Evolutionary conservation across 1,139 yeast genomes (phyloP), one percentile per base, ranked within the genome.

Genomic region (Lodderomyces margitis): DNA sequence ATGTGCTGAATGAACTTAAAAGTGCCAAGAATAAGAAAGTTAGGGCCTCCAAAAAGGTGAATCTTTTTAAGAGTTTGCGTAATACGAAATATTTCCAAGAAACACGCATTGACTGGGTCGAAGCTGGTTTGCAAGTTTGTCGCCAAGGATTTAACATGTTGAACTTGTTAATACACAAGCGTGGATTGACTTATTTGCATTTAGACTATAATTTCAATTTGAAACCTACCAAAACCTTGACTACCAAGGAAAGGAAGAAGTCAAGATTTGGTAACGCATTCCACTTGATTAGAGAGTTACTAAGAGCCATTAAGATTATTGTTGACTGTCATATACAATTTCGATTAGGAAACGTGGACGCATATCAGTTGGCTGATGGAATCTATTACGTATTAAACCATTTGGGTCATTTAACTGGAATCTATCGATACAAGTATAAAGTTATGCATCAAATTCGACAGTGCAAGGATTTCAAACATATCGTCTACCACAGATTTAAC

Each of bases 361-460:
- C 97, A 0, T 94, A 77, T 60, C 98, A 94, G 61, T 66, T 92
- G 38, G 97, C 98, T 0, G 99, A 94, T 62, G 98, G 96, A 17
- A 66, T 94, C 21, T 81, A 92, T 61, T 94, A 92, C 61, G 82
- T 88, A 16, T 70, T 94, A 51, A 92, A 89, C 56, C 98, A 94
- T 61, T 67, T 92, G 51, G 99, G 99, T 20, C 98, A 91, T 57
- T 70, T 94, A 40, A 92, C 98, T 0, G 99, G 99, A 46, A 87
- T 94, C 44, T 94, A 94, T 64, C 78, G 99, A 46, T 94, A 94
- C 73, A 94, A 94, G 66, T 94, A 94, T 64, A 86, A 87, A 55
- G 97, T 92, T 4, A 94, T 94, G 99, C 98, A 91, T 58, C 99
- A 94, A 61, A 91, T 94, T 34, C 78, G 98, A 39, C 92, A 95